Evolutionary conservation across 345 rosid species (phyloP), one percentile per base, ranked within the genome.

Genomic region (Limnanthes douglasii): DNA sequence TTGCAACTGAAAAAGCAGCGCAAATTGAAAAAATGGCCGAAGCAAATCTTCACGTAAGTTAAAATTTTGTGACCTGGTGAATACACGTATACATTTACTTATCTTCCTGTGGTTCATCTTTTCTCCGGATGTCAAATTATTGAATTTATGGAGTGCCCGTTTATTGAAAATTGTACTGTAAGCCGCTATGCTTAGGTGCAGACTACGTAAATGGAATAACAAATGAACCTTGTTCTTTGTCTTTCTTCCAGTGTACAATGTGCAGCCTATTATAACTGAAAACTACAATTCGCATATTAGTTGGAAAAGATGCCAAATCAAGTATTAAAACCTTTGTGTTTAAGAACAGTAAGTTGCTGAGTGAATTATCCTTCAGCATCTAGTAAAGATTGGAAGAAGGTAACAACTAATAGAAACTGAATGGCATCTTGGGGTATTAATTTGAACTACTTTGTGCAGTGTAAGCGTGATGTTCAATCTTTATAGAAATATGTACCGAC

Each of bases 11-110:
- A 71, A 92, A 85, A 70, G 86, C 86, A 36, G 59, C 81, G 36
- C 93, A 71, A 37, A 69, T 81, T 48, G 83, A 92, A 46, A 85
- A 69, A 61, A 65, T 78, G 65, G 80, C 78, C 11, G 99, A 92
- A 41, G 94, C 86, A 40, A 64, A 92, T 73, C 86, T 92, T 43
- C 56, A 85, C 62, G 99, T 92, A 72, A 65, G 74, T 50, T 42
- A 15, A 25, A 27, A 18, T 31, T 12, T 3, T 10, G 3, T 34
- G 13, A 18, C 21, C 5, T 21, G 3, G 17, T 27, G 54, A 14
- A 31, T 43, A 25, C 15, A 19, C 29, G 1, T 13, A 12, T 15
- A 26, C 25, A 15, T 18, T 24, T 21, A 27, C 29, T 35, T 27
- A 30, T 30, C 7, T 26, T 21, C 10, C 22, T 23, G 9, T 31